These are phyloP conservation scores for Citrus medica DNA, from an alignment of 345 rosid species.

Conservation along the genomic window DNA sequence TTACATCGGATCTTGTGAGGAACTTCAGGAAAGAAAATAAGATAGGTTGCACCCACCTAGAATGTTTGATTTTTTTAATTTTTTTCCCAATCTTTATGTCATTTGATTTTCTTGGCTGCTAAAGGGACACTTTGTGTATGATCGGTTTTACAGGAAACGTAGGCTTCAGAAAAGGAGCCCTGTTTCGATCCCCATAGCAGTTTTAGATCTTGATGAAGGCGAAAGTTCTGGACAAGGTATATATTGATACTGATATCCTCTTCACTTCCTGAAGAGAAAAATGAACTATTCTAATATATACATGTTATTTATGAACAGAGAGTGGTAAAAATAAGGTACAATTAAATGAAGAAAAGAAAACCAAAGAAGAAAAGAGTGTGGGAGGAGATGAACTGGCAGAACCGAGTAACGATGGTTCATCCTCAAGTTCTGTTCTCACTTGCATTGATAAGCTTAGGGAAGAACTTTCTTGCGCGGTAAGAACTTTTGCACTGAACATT, in stretches of 20 bases:
- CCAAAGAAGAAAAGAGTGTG: conserved; percentile 5
- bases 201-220: conserved; percentile 62
- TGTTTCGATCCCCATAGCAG: conserved; percentile 33
- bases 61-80: background rate
- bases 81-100: background rate
- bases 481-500: conserved; percentile 17
- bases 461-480: conserved; percentile 93
- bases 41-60: background rate
- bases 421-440: conserved; percentile 36
- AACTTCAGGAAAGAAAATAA: background rate
- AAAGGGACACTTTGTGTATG: background rate
- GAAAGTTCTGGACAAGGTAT: conserved; percentile 36
- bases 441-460: conserved; percentile 83
- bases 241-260: background rate
- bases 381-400: conserved; percentile 23
- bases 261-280: background rate
- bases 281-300: background rate
- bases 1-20: background rate
- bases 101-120: conserved; percentile 4
- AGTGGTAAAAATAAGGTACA: conserved; percentile 24
- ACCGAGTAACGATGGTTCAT: conserved; percentile 22
- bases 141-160: conserved; percentile 43
- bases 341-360: conserved; percentile 25
- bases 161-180: conserved; percentile 50
- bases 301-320: conserved; percentile 22